Conservation (phyloP, 2,329 filamentous ascomycete species). For the Emergomyces orientalis region DNA sequence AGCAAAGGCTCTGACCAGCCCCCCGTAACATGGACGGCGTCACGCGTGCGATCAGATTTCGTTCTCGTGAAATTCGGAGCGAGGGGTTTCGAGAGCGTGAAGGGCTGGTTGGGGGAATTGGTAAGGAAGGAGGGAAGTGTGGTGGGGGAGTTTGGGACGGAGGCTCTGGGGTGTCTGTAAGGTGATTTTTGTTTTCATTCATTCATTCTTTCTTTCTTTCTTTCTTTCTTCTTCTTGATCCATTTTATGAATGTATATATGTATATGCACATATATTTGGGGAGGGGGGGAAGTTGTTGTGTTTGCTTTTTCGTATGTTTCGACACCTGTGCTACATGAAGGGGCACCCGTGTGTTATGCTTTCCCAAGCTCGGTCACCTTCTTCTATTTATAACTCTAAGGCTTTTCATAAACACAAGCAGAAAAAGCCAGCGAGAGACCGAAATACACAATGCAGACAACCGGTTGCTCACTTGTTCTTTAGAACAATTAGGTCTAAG, state of each 20-base stretch:
- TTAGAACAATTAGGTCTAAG: not conserved
- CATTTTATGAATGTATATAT: not conserved
- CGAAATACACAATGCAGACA: not conserved
- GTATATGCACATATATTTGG: not conserved
- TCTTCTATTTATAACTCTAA: not conserved
- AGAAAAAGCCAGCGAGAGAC: not conserved
- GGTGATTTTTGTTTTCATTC: not conserved
- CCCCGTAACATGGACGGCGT: constrained; percentile 71
- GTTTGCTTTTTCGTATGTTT: not conserved
- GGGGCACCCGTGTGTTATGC: not conserved
- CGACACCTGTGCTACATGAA: not conserved
- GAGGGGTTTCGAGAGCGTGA: constrained; percentile 67
- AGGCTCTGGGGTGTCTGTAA: constrained; percentile 65
- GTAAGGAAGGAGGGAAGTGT: constrained; percentile 66
- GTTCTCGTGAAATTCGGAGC: constrained; percentile 89
- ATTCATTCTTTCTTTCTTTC: not conserved
- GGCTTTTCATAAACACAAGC: not conserved
- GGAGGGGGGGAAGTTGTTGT: too few relatives aligned
- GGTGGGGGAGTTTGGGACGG: constrained; percentile 62
- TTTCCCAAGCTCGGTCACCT: not conserved
- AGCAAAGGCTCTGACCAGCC: constrained; percentile 27
- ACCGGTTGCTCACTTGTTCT: not conserved
- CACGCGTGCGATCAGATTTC: constrained; percentile 63
- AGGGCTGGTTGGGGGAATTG: constrained; percentile 70
- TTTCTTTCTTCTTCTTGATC: not conserved